These are phyloP conservation scores for Immersiporthe knoxdaviesiana DNA, from an alignment of 2,329 filamentous ascomycete genomes.

Conservation along the genomic window DNA sequence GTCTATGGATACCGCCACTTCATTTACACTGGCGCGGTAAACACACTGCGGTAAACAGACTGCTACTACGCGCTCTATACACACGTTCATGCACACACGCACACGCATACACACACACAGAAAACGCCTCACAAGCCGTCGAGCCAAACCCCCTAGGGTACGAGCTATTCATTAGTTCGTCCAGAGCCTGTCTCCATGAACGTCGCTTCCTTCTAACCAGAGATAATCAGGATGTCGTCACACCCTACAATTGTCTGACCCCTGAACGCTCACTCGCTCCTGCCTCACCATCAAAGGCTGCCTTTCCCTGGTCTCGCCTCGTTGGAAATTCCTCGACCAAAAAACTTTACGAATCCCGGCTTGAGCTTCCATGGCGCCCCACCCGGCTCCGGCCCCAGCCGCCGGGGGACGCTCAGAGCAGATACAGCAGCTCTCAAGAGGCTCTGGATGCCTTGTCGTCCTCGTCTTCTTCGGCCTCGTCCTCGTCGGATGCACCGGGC, in stretches of 20 bases:
- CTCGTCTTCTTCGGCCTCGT: slow-evolving; percentile 11
- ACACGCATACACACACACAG: neutral
- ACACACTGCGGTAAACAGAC: neutral
- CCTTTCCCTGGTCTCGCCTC: neutral
- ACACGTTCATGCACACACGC: neutral
- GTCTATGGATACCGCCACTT: too few species aligned
- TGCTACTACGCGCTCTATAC: neutral
- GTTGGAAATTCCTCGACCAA: neutral
- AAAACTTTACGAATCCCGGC: neutral
- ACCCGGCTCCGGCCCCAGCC: neutral
- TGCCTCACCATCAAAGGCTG: neutral
- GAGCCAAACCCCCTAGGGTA: neutral
- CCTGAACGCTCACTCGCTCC: neutral
- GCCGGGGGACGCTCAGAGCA: neutral
- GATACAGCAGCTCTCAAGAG: neutral
- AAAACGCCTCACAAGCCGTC: neutral
- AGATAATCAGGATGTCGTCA: neutral
- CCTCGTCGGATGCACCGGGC: slow-evolving; percentile 4
- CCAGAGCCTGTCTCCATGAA: neutral
- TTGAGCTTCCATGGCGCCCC: neutral
- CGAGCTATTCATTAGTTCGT: neutral
- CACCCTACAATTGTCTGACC: neutral
- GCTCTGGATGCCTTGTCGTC: neutral
- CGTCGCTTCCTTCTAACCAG: neutral
- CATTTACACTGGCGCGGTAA: neutral